These are phyloP conservation scores for Paramecium primaurelia DNA, from an alignment of 73 alveolate genomes.

Conservation along the genomic window DNA sequence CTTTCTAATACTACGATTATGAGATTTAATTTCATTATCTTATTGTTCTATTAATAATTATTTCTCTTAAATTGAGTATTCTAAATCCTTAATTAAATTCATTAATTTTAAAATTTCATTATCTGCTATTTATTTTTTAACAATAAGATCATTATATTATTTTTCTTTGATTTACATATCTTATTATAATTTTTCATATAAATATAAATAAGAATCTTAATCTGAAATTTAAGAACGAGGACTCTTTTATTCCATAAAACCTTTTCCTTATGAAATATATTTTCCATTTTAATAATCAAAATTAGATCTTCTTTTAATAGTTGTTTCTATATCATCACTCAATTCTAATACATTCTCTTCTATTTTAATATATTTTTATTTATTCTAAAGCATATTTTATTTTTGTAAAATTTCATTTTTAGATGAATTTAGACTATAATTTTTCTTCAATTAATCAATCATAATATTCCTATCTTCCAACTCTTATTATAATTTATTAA, in stretches of 20 bases:
- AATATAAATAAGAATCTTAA: not conserved
- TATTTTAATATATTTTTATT: not conserved
- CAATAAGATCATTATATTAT: not conserved
- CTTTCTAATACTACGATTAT: not conserved
- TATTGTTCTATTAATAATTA: not conserved
- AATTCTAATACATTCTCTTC: not conserved
- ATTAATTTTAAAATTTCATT: not conserved
- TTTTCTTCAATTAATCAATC: not conserved
- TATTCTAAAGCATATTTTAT: not conserved
- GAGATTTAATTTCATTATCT: not conserved
- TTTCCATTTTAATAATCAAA: not conserved
- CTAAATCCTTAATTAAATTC: not conserved
- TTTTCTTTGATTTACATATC: not conserved
- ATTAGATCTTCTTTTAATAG: not conserved
- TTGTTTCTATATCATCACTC: not conserved
- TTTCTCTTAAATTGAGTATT: not conserved
- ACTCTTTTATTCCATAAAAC: not conserved
- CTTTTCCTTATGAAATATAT: not conserved
- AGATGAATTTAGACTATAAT: not conserved
- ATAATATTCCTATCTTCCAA: not conserved
- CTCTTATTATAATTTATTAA: not conserved
- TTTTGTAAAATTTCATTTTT: not conserved
- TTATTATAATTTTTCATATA: not conserved
- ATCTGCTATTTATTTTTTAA: not conserved
- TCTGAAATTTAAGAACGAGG: conserved; percentile 5